phyloP scores from a whole-genome alignment of 495 filamentous ascomycete species.

The Aspergillus sclerotiicarbonarius region DNA sequence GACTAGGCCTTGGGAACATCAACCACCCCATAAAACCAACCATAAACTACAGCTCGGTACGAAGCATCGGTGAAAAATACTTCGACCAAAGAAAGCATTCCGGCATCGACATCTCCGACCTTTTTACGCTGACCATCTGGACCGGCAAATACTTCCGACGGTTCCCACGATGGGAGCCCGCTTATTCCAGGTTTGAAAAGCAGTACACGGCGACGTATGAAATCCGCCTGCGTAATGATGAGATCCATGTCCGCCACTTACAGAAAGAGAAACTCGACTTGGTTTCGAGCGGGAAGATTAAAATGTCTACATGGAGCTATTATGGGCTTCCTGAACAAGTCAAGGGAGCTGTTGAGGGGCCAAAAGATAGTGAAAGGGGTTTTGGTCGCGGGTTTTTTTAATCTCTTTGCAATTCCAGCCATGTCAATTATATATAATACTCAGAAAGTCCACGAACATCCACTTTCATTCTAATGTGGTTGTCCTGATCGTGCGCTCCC shows the following conservation, averaged over 20 bases:
- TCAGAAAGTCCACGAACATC: too few species aligned
- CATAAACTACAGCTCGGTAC: background rate
- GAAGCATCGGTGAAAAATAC: background rate
- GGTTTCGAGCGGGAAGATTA: background rate
- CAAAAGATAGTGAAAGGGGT: too few species aligned
- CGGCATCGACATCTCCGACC: background rate
- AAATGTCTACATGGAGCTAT: too few species aligned
- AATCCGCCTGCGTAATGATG: background rate
- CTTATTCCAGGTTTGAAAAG: background rate
- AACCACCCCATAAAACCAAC: constrained; percentile 2
- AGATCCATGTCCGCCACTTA: background rate
- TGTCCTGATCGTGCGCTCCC: too few species aligned
- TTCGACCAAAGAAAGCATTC: background rate
- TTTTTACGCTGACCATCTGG: constrained; percentile 1
- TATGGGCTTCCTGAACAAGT: too few species aligned
- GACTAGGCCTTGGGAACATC: background rate
- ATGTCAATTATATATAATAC: too few species aligned
- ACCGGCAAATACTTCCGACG: background rate
- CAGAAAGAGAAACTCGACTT: background rate
- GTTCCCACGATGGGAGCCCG: constrained; percentile 1
- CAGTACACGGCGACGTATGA: background rate
- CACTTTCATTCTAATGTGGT: too few species aligned
- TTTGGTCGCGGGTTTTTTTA: too few species aligned
- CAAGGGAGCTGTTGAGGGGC: too few species aligned
- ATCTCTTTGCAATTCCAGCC: too few species aligned